Conservation (phyloP, 176 grass and related monocot genomes). For the Zizania latifolia region DNA sequence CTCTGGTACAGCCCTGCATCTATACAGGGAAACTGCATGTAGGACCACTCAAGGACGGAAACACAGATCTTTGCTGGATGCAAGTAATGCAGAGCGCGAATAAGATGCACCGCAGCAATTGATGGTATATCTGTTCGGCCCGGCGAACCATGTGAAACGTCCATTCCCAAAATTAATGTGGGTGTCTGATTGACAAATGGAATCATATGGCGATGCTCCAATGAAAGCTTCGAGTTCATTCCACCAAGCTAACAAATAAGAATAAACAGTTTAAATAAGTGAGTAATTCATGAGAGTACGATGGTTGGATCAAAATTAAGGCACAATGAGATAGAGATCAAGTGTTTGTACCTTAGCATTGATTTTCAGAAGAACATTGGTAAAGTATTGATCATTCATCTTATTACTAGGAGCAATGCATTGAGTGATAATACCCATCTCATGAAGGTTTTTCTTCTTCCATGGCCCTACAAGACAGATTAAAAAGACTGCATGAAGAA, state of each 20-base stretch:
- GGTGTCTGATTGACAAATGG: conserved; percentile 50
- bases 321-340: conserved; percentile 17
- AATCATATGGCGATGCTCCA: conserved; percentile 46
- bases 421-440: conserved; percentile 82
- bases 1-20: not conserved
- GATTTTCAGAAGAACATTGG: conserved; percentile 93
- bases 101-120: conserved; percentile 62
- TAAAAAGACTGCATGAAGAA: conserved; percentile 4
- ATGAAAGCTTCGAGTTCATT: conserved; percentile 59
- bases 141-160: conserved; percentile 78
- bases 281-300: conserved; percentile 19
- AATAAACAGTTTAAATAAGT: conserved; percentile 25
- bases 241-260: conserved; percentile 66
- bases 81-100: conserved; percentile 7
- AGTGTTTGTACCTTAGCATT: conserved; percentile 74
- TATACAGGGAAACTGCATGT: not conserved
- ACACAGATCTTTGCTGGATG: not conserved
- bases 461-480: conserved; percentile 62
- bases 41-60: not conserved
- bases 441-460: conserved; percentile 96
- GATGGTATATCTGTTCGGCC: conserved; percentile 72
- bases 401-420: conserved; percentile 70
- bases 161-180: conserved; percentile 80
- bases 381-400: conserved; percentile 92
- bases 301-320: not conserved